These are phyloP conservation scores for Penicillium paradoxum DNA, from an alignment of 495 filamentous ascomycete genomes.

Conservation along the genomic window DNA sequence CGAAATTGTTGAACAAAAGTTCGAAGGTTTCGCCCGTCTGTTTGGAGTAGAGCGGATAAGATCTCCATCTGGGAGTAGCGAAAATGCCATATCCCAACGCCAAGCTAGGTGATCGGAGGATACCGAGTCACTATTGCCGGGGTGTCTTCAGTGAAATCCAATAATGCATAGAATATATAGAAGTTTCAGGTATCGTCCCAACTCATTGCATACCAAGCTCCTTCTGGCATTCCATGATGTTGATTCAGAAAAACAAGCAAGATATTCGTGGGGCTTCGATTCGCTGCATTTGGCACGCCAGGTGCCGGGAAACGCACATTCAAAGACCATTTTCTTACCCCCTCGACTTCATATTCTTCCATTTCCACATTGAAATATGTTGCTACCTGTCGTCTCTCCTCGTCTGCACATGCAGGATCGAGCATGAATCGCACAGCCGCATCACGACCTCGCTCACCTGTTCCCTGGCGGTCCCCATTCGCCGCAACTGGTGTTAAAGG, in stretches of 20 bases:
- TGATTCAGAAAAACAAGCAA: not conserved
- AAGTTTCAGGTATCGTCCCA: not conserved
- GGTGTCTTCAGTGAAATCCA: not conserved
- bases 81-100: not conserved
- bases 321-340: not conserved
- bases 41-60: no score
- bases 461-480: constrained; percentile 41
- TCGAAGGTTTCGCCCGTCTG: no score
- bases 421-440: constrained; percentile 90
- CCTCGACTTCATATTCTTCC: constrained; percentile 57
- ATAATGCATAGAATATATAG: not conserved
- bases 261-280: not conserved
- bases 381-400: constrained; percentile 62
- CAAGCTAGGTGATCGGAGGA: not conserved
- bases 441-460: constrained; percentile 54
- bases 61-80: not conserved
- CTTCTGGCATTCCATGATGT: not conserved
- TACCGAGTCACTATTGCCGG: not conserved
- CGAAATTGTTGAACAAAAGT: not conserved
- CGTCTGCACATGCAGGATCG: constrained; percentile 67
- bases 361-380: constrained; percentile 69
- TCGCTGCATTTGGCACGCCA: not conserved
- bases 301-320: not conserved
- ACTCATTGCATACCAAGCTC: not conserved
- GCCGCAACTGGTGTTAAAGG: constrained; percentile 38